Evolutionary conservation across 2,329 filamentous ascomycete genomes (phyloP).

Genomic region (Penicillium sp.): DNA sequence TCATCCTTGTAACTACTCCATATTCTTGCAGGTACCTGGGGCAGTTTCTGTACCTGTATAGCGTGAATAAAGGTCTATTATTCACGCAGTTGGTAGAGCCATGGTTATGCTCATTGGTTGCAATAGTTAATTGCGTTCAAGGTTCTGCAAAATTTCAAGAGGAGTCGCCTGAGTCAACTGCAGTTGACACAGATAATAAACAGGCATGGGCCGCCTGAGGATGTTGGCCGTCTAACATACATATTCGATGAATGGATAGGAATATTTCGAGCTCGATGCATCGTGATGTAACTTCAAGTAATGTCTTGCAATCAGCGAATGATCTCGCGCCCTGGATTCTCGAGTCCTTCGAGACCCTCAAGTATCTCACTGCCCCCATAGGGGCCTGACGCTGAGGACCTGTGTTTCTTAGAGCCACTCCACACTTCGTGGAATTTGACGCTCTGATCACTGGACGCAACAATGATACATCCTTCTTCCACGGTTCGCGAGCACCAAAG

Average conservation of each 20-base stretch:
- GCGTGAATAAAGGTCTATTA: conserved; percentile 4
- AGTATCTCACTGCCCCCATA: conserved; percentile 85
- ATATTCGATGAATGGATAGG: conserved; percentile 9
- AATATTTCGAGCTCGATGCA: conserved; percentile 10
- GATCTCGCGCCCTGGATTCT: conserved; percentile 59
- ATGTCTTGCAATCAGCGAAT: conserved; percentile 61
- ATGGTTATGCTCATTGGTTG: neutral
- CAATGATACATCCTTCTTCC: conserved; percentile 82
- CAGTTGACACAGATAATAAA: neutral
- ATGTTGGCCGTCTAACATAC: conserved; percentile 9
- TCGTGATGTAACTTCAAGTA: neutral
- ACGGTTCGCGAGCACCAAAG: conserved; percentile 61
- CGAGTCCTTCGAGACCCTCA: conserved; percentile 79
- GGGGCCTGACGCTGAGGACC: conserved; percentile 61
- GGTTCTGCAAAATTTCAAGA: neutral
- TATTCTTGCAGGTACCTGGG: conserved; percentile 17
- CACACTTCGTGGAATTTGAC: conserved; percentile 97
- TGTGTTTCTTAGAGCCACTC: conserved; percentile 66
- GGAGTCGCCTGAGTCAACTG: neutral
- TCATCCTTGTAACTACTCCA: conserved; percentile 11
- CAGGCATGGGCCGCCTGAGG: neutral
- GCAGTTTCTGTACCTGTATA: conserved; percentile 14
- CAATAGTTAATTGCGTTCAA: neutral
- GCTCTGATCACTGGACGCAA: conserved; percentile 88
- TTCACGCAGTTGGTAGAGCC: neutral